Conservation (phyloP, 495 filamentous ascomycete species). For the Xylaria curta region DNA sequence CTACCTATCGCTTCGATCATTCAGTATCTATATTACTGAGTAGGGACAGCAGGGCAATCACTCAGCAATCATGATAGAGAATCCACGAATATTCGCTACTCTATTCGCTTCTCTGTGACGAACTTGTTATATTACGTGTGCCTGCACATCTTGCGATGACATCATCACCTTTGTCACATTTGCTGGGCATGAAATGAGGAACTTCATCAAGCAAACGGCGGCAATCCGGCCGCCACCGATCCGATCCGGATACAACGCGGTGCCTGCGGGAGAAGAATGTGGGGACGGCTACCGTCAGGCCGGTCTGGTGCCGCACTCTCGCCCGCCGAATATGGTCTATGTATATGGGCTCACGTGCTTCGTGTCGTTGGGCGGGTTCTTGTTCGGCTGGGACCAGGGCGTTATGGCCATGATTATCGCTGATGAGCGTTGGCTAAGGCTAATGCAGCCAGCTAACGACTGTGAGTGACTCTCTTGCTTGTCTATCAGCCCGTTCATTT, state of each 20-base stretch:
- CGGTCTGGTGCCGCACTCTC: not conserved
- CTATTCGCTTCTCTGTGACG: not conserved
- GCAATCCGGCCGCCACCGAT: slow-evolving; percentile 28
- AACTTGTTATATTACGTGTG: not conserved
- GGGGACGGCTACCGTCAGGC: not conserved
- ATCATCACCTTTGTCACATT: slow-evolving; percentile 1
- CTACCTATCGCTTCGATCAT: too few species aligned
- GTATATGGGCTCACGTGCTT: slow-evolving; percentile 38
- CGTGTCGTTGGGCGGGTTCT: slow-evolving; percentile 44
- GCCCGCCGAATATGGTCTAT: slow-evolving; percentile 28
- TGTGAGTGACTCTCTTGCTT: slow-evolving; percentile 8
- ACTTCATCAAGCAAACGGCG: slow-evolving; percentile 33
- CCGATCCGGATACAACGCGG: slow-evolving; percentile 11
- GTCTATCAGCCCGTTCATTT: too few species aligned
- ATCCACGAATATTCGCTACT: not conserved
- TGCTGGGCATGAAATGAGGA: slow-evolving; percentile 16
- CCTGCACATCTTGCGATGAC: not conserved
- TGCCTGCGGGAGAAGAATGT: not conserved
- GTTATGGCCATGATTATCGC: slow-evolving; percentile 64
- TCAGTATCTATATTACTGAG: not conserved
- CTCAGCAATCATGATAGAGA: not conserved
- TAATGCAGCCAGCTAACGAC: slow-evolving; percentile 37
- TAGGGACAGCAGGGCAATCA: not conserved
- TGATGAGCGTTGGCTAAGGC: slow-evolving; percentile 51
- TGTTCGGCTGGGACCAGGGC: slow-evolving; percentile 64